Percentiles rank a stretch among this genome's conserved stretches.
phyloP scores from a whole-genome alignment of 2,329 filamentous ascomycete genomes.

The Aspergillus novofumigatus region DNA sequence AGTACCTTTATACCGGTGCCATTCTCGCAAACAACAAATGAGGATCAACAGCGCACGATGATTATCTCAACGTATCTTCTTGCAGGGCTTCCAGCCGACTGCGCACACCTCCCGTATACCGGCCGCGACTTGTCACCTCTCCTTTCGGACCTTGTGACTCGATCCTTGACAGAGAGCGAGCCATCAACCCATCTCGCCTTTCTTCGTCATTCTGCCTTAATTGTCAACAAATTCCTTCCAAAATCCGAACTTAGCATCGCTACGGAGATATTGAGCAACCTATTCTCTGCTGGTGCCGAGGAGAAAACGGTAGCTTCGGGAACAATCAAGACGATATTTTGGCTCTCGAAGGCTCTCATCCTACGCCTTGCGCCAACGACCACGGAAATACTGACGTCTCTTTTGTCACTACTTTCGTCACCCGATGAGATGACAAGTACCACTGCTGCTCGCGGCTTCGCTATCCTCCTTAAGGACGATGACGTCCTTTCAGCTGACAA shows the following conservation, averaged over 20 bases:
- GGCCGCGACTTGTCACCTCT: constrained; percentile 29
- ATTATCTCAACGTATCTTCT: constrained; percentile 56
- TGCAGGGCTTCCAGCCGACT: constrained; percentile 47
- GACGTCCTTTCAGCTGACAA: constrained; percentile 59
- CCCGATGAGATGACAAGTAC: constrained; percentile 46
- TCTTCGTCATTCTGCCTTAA: constrained; percentile 39
- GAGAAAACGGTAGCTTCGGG: constrained; percentile 29
- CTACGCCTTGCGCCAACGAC: constrained; percentile 50
- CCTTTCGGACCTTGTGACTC: constrained; percentile 33
- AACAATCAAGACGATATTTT: constrained; percentile 55
- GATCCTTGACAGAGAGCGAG: constrained; percentile 27
- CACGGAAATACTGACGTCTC: constrained; percentile 48
- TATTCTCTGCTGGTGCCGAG: constrained; percentile 22
- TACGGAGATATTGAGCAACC: constrained; percentile 28
- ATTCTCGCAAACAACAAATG: constrained; percentile 26
- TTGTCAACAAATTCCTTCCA: constrained; percentile 40
- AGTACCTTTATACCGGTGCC: constrained; percentile 33
- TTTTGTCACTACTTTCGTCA: constrained; percentile 43
- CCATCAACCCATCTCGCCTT: constrained; percentile 38
- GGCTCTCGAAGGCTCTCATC: constrained; percentile 57
- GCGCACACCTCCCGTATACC: constrained; percentile 27
- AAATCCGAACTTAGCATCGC: constrained; percentile 29
- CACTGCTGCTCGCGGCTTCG: constrained; percentile 54
- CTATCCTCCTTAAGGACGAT: constrained; percentile 56
- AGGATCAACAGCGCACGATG: constrained; percentile 44